Evolutionary conservation across 2,329 filamentous ascomycete species (phyloP), one percentile per base, ranked within the genome.

Genomic region (Fusarium sp.): DNA sequence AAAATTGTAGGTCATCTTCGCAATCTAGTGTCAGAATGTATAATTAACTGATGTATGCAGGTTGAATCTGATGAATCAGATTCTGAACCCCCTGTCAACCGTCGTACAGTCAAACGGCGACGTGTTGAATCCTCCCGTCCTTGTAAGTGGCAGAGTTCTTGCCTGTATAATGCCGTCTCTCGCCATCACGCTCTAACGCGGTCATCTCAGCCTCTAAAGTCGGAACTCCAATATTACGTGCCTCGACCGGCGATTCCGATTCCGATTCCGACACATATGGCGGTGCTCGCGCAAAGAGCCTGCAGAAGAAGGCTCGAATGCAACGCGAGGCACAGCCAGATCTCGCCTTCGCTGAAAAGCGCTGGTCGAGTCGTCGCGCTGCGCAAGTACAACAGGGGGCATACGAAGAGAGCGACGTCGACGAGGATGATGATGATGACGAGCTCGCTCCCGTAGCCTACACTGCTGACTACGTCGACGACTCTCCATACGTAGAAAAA

Each of bases 301-400:
- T 85, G 42, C 90, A 88, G 71, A 96, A 95, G 83, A 95, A 93
- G 80, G 93, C 93, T 67, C 92, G 92, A 60, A 90, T 91, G 67
- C 89, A 92, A 78, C 85, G 91, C 63, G 88, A 94, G 78, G 87
- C 90, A 27, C 88, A 91, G 75, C 88, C 90, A 15, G 87, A 89
- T 42, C 87, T 92, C 11, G 86, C 90, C 8, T 88, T 91, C 75
- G 88, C 89, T 62, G 95, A 97, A 83, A 93, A 97, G 78, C 92
- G 95, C 71, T 98, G 97, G 88, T 97, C 95, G 10, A 96, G 92
- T 58, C 89, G 95, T 66, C 92, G 93, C 70, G 93, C 94, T 58
- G 92, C 92, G 17, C 93, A 93, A 78, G 87, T 90, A 6, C 86
- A 89, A 64, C 86, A 85, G 64, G 87, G 87, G 40, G 87, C 85